Evolutionary conservation across 2,329 filamentous ascomycete species (phyloP), one percentile per base, ranked within the genome.

Genomic region (Talaromyces islandicus): DNA sequence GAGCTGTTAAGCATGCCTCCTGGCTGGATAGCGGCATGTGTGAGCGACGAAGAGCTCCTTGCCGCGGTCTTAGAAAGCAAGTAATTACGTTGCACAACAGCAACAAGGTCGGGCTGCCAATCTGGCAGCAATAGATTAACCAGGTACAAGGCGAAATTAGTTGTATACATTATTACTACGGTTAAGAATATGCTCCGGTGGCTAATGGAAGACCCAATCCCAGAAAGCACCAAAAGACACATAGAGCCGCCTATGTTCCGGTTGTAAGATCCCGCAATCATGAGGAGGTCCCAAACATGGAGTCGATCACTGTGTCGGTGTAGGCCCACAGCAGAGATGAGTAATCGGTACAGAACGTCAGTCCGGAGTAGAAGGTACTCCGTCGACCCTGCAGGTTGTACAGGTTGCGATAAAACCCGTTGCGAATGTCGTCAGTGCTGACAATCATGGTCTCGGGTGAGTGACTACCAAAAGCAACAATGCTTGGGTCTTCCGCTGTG

Each of bases 391-490:
- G 76, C 24, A 79, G 65, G 0, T 65, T 69, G 43, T 77, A 74
- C 41, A 75, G 63, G 9, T 74, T 59, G 50, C 72, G 63, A 50
- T 77, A 70, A 57, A 74, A 77, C 2, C 76, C 76, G 3, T 58
- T 65, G n/a, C 64, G 56, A 7, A 78, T 65, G 21, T 69, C 67
- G 1, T 68, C 65, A 0, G 64, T 58, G 1, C 70, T 58, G 0
- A 74, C 70, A n/a, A 67, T 65, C 59, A 72, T 65, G 14, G 73
- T 54, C 60, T 65, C 69, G 0, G 73, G 71, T 9, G 60, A 63
- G 19, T 75, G 73, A 24, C 57, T 50, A 1, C 27, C 38, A 48
- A 63, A 66, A 1, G 57, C 56, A 5, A 68, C 24, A 5, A 64
- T 62, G 43, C 66, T 57, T 1, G 66, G 58, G 3, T 60, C 46